Evolutionary conservation across 2,329 filamentous ascomycete genomes (phyloP).

Genomic region (Calonectria naviculata): DNA sequence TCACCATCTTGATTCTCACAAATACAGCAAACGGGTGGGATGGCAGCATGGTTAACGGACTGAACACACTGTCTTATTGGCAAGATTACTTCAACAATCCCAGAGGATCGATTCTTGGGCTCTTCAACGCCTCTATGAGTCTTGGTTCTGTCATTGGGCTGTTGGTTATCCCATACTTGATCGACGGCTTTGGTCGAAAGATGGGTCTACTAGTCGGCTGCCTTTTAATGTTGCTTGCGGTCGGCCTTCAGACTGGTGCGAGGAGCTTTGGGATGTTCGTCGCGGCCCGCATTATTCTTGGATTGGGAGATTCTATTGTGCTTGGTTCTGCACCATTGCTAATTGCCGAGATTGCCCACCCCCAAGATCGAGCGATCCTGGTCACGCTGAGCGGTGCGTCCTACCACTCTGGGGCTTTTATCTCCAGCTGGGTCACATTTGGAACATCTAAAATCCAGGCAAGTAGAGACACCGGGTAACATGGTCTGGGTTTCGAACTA

Average conservation of each 20-base stretch:
- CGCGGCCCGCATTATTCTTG: conserved; percentile 7
- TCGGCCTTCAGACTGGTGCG: conserved; percentile 6
- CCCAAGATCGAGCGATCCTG: conserved; percentile 14
- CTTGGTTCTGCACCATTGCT: conserved; percentile 10
- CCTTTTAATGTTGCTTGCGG: conserved; percentile 8
- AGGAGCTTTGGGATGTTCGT: conserved; percentile 10
- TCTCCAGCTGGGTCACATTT: conserved; percentile 10
- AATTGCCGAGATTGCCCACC: conserved; percentile 5
- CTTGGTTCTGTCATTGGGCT: conserved; percentile 9
- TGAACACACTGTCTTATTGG: conserved; percentile 10
- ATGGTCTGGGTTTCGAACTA: neutral
- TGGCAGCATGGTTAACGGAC: conserved; percentile 7
- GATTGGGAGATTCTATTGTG: conserved; percentile 6
- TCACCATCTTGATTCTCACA: conserved; percentile 7
- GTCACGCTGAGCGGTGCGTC: conserved; percentile 6
- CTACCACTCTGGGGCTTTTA: conserved; percentile 13
- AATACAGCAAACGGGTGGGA: conserved; percentile 11
- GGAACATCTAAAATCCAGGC: conserved; percentile 7
- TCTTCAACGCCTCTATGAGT: conserved; percentile 14
- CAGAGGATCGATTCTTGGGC: conserved; percentile 7
- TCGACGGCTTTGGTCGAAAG: conserved; percentile 10
- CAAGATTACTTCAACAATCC: conserved; percentile 11
- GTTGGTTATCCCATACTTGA: conserved; percentile 9
- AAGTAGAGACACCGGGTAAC: neutral
- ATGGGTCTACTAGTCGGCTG: conserved; percentile 9